Evolutionary conservation across 306 rosid species (phyloP).

Genomic region (Sicyos baderoa): DNA sequence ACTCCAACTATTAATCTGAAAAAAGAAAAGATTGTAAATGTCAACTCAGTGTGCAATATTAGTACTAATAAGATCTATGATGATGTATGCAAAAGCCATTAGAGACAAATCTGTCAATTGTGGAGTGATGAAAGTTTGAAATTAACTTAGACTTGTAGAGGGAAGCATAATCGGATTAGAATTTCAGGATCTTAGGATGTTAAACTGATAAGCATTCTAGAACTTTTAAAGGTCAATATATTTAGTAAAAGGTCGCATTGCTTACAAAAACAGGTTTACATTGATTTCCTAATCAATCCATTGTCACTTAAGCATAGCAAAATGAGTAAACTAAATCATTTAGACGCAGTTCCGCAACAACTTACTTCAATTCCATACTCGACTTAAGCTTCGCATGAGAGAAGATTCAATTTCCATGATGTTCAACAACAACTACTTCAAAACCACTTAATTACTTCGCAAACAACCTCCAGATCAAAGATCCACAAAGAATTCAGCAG

Average conservation of each 20-base stretch:
- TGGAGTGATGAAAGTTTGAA: neutral
- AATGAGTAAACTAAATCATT: neutral
- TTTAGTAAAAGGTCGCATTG: neutral
- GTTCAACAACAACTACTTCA: neutral
- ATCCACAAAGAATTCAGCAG: neutral
- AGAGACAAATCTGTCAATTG: neutral
- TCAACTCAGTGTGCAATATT: neutral
- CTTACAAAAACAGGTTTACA: neutral
- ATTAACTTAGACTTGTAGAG: neutral
- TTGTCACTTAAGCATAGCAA: neutral
- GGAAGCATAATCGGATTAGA: neutral
- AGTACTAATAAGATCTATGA: neutral
- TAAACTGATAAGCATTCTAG: neutral
- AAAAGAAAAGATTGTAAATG: neutral
- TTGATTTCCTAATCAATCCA: neutral
- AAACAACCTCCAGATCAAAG: conserved; percentile 2
- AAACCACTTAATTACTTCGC: neutral
- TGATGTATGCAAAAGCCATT: neutral
- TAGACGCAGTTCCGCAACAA: neutral
- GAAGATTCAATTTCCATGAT: neutral
- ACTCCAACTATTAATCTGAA: neutral
- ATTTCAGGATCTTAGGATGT: neutral
- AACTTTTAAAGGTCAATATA: neutral
- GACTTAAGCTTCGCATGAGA: neutral
- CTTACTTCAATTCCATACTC: conserved; percentile 6